Evolutionary conservation across 2,329 filamentous ascomycete species (phyloP), one percentile per base, ranked within the genome.

Genomic region (Alternaria sp.): DNA sequence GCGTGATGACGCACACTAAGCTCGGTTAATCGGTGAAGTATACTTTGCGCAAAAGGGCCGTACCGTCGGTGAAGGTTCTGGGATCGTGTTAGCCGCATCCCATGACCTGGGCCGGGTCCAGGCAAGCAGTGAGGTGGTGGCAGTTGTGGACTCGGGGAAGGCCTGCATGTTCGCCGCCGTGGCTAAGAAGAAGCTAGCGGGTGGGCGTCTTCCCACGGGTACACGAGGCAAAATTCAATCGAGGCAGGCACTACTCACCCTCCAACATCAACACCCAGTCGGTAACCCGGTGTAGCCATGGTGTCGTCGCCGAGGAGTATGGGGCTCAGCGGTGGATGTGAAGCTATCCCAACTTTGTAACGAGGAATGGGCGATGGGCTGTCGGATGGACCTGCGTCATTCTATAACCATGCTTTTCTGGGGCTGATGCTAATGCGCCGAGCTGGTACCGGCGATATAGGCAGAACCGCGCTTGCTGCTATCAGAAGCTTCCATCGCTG

Each of bases 21-120:
- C 39, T 51, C 39, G 7, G 26, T 59, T 56, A 56, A 18, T n/a
- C 9, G 18, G 26, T 41, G 39, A 36, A 12, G 18, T 16, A 18
- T 6, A 22, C 32, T 46, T 34, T 30, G 36, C 34, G 32, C n/a
- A n/a, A 49, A 32, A 34, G 30, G 38, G 30, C 43, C 52, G 26
- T 51, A 59, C 57, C 77, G 58, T 84, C 82, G 18, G 81, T 84
- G 66, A 84, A 84, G 20, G 81, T 83, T 49, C 82, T 76, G 42
- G 11, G 18, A n/a, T 18, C 8, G 11, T 49, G 58, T 71, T 49
- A 72, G 67, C 47, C 24, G 41, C 39, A 46, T 44, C 24, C 18
- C 22, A 26, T 39, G 28, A 26, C n/a, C 4, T 48, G 14, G 28
- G 28, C 12, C 36, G 34, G 24, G 41, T 36, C 20, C 28, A 47